Evolutionary conservation across 805 yeast genomes (phyloP).

Genomic region (Cyberlindnera mycetangii): DNA sequence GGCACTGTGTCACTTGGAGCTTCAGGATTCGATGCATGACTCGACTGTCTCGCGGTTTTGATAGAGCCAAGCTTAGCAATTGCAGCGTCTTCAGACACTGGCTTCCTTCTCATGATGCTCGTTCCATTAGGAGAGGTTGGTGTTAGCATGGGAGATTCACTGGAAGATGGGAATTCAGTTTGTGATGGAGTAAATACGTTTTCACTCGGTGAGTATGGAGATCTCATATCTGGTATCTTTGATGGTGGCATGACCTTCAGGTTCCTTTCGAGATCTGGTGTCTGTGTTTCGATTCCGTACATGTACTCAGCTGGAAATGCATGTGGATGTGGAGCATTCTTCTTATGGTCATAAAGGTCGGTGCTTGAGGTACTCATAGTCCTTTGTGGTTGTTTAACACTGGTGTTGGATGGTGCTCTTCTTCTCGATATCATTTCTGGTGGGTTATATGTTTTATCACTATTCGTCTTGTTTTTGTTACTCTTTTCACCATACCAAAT

Average conservation of each 20-base stretch:
- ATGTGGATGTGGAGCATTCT: constrained; percentile 28
- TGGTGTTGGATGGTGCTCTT: constrained; percentile 28
- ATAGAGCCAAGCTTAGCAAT: constrained; percentile 1
- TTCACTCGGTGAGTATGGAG: constrained; percentile 16
- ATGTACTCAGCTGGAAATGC: constrained; percentile 28
- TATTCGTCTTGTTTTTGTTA: constrained; percentile 11
- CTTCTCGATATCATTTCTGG: constrained; percentile 73
- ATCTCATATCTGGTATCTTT: constrained; percentile 24
- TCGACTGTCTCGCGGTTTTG: background rate
- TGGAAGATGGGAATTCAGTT: background rate
- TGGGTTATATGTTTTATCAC: constrained; percentile 28
- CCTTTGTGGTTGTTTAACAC: constrained; percentile 8
- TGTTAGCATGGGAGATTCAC: background rate
- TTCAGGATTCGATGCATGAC: background rate
- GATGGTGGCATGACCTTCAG: constrained; percentile 21
- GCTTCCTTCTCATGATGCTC: constrained; percentile 20
- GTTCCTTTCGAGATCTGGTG: constrained; percentile 13
- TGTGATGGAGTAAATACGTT: constrained; percentile 4
- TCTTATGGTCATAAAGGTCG: constrained; percentile 1
- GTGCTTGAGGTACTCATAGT: background rate
- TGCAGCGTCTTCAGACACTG: constrained; percentile 18
- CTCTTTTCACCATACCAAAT: constrained; percentile 64
- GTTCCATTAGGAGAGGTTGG: constrained; percentile 12
- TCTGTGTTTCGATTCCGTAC: constrained; percentile 17
- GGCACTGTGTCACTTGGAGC: background rate